Percentiles rank a stretch among this genome's conserved stretches.
phyloP scores from a whole-genome alignment of 2,329 filamentous ascomycete species.

The Trichophyton schoenleinii region DNA sequence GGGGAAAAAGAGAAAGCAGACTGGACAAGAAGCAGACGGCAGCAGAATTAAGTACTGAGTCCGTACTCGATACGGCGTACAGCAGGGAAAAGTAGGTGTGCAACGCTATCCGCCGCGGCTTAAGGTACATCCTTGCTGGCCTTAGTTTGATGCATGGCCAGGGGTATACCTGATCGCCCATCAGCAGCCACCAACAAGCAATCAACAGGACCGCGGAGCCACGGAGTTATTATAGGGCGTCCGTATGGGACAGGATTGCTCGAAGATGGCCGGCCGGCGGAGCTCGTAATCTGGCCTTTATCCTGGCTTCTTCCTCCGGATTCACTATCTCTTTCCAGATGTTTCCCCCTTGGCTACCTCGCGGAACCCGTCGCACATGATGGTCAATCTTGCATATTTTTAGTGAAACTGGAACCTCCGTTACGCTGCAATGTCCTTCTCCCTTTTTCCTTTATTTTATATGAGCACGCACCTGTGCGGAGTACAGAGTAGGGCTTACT shows the following conservation, averaged over 20 bases:
- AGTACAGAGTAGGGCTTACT: neutral
- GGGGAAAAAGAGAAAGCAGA: neutral
- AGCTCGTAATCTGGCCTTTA: neutral
- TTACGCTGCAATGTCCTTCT: neutral
- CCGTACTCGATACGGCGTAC: neutral
- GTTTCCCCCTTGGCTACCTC: neutral
- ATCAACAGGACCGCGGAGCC: neutral
- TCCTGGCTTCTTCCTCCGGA: neutral
- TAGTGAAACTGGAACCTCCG: neutral
- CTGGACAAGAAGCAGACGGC: neutral
- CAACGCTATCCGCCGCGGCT: neutral
- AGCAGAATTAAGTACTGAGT: neutral
- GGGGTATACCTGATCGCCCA: neutral
- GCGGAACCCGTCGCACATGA: constrained; percentile 4
- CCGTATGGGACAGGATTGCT: neutral
- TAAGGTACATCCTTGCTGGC: constrained; percentile 3
- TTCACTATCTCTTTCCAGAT: neutral
- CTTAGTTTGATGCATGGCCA: constrained; percentile 2
- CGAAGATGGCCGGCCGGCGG: neutral
- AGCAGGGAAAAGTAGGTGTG: neutral
- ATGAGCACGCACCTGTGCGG: neutral
- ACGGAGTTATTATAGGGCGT: constrained; percentile 3
- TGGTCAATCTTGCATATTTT: constrained; percentile 2
- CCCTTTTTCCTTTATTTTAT: neutral
- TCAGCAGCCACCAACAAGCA: constrained; percentile 3